These are phyloP conservation scores for Fusarium papillatum DNA, from an alignment of 2,329 filamentous ascomycete genomes.

Conservation along the genomic window DNA sequence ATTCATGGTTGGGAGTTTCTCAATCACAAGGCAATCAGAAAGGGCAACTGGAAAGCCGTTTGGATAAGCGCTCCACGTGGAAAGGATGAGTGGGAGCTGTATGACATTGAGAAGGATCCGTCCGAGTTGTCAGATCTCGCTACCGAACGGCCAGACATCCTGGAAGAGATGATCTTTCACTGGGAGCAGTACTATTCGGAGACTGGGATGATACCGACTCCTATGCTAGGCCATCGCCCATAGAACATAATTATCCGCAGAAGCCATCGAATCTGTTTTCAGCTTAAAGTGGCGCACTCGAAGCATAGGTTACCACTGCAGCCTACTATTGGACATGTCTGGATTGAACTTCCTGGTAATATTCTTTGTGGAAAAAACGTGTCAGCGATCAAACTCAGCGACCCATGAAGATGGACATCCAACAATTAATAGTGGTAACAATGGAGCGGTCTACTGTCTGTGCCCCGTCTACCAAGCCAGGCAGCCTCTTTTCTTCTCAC, in stretches of 20 bases:
- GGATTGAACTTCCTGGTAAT: no score
- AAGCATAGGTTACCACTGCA: no score
- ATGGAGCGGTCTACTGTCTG: no score
- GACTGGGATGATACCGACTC: slow-evolving; percentile 15
- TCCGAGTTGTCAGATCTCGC: slow-evolving; percentile 17
- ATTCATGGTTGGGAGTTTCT: slow-evolving; percentile 69
- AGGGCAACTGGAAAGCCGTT: slow-evolving; percentile 68
- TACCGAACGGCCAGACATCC: neutral
- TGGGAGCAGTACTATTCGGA: slow-evolving; percentile 19
- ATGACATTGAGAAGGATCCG: slow-evolving; percentile 14
- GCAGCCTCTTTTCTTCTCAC: no score
- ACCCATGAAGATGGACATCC: no score
- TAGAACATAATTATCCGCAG: neutral
- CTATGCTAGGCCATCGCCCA: neutral
- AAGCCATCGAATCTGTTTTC: no score
- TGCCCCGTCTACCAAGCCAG: no score
- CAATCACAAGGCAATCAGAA: slow-evolving; percentile 64
- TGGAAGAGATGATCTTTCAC: slow-evolving; percentile 11
- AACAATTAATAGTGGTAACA: no score
- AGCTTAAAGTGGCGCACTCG: no score
- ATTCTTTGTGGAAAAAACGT: no score
- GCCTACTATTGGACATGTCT: no score
- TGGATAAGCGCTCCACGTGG: slow-evolving; percentile 55
- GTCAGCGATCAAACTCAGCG: no score
- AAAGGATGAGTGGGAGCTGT: slow-evolving; percentile 23